Base-by-base conservation (phyloP, 768 basidiomycete species). In the Naganishia onofrii region DNA sequence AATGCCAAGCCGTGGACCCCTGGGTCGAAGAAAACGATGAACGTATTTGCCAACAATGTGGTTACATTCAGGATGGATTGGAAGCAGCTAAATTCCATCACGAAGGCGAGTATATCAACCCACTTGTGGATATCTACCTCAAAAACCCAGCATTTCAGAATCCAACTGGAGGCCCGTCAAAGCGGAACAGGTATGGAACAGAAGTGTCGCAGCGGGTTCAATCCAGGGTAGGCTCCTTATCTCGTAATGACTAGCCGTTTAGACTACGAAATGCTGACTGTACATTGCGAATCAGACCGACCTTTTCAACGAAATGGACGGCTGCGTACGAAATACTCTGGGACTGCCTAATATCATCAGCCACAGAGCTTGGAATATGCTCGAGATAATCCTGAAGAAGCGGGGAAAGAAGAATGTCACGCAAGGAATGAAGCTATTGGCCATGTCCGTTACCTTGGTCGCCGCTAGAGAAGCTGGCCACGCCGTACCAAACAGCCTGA, bases 401-500 rank as follows among this genome's bases (percentile, higher is more conserved):
- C 60, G 42, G 2, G 23, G n/a, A 34, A 63, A 63, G 29, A 42
- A 44, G 10, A 63, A 36, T 23, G 28, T 63, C 26, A 44, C 23
- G 6, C n/a, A 10, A 26, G 26, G 23, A 15, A 42, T 63, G 38
- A 42, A 44, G 38, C 21, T 28, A 4, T 26, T 63, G 36, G 60
- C 38, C n/a, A 44, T 63, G 60, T 23, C 38, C 17, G 26, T 29
- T 17, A 42, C 60, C 23, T 29, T 63, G 23, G 60, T 63, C 15
- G 60, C 60, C 38, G 60, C 60, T 5, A 63, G 60, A 44, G 60
- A 63, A 28, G 60, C 60, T 17, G 60, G 60, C 26, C 60, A 63
- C 21, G 3, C 7, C 21, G 60, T 63, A 21, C 29, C 60, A 26
- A 42, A 63, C 28, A 26, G 26, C 38, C 23, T 4, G 60, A 44